Evolutionary conservation across 108 stramenopile genomes (phyloP).

Genomic region (Discostella pseudostelligera): DNA sequence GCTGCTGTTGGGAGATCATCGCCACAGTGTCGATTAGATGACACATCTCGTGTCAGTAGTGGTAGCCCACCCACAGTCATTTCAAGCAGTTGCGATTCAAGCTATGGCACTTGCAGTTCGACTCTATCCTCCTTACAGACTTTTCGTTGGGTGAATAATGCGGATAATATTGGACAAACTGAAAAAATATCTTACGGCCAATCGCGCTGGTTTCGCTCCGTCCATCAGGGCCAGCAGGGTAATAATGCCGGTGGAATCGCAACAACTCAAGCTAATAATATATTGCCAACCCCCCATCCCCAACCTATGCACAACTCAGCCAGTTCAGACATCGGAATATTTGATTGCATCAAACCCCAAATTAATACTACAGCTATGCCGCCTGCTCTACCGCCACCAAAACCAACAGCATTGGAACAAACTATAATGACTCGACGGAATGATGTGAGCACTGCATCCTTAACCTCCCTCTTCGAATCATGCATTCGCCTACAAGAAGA

Average conservation of each 20-base stretch:
- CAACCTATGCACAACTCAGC: neutral
- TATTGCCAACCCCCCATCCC: conserved; percentile 1
- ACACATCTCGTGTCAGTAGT: neutral
- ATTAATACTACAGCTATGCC: neutral
- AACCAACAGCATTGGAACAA: neutral
- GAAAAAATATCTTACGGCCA: neutral
- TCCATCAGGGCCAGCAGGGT: neutral
- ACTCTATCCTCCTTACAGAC: conserved; percentile 1
- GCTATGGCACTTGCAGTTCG: conserved; percentile 25
- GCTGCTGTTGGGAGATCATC: too few relatives aligned
- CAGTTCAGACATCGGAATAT: conserved; percentile 14
- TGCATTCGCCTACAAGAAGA: conserved; percentile 19
- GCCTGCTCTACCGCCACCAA: neutral
- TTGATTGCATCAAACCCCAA: conserved; percentile 31
- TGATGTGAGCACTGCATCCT: conserved; percentile 5
- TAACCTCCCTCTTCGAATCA: conserved; percentile 20
- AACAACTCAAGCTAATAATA: neutral
- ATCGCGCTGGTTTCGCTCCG: neutral
- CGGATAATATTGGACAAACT: neutral
- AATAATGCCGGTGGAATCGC: neutral
- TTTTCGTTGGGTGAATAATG: neutral
- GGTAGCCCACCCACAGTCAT: conserved; percentile 21
- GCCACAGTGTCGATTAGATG: neutral
- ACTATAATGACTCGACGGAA: neutral
- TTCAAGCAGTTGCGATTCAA: conserved; percentile 32